Conservation (phyloP, 2,329 filamentous ascomycete species). For the Neodidymelliopsis sp. region DNA sequence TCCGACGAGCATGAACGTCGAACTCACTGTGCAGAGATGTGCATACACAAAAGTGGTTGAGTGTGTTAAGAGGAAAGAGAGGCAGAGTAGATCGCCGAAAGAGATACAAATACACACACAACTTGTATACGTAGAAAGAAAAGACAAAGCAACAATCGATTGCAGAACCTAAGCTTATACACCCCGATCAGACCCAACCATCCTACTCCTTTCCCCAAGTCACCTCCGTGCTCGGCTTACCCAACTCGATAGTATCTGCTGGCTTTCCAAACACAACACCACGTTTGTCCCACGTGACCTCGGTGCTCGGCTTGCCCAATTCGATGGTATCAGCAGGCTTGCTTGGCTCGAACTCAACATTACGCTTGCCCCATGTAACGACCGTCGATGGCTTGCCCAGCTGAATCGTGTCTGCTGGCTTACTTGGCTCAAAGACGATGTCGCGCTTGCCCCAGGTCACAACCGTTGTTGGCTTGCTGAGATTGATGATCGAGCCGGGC, state of each 20-base stretch:
- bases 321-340: constrained; percentile 19
- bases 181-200: background rate
- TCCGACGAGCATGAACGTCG: constrained; percentile 68
- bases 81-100: background rate
- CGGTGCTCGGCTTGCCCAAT: constrained; percentile 25
- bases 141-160: background rate
- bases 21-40: background rate
- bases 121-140: background rate
- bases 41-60: background rate
- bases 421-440: background rate
- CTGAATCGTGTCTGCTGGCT: constrained; percentile 21
- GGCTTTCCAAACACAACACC: constrained; percentile 9
- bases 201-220: constrained; percentile 22
- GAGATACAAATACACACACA: background rate
- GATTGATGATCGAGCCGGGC: constrained; percentile 13
- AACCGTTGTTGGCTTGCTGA: constrained; percentile 25
- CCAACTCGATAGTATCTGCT: constrained; percentile 23
- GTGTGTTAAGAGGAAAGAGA: background rate
- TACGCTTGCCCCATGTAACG: constrained; percentile 31
- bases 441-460: constrained; percentile 27
- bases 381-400: constrained; percentile 17
- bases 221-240: constrained; percentile 24
- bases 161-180: background rate
- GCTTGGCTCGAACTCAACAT: background rate
- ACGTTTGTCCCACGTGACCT: constrained; percentile 32